phyloP scores from a whole-genome alignment of 495 filamentous ascomycete genomes.

The Sabuloglossum arenarium region DNA sequence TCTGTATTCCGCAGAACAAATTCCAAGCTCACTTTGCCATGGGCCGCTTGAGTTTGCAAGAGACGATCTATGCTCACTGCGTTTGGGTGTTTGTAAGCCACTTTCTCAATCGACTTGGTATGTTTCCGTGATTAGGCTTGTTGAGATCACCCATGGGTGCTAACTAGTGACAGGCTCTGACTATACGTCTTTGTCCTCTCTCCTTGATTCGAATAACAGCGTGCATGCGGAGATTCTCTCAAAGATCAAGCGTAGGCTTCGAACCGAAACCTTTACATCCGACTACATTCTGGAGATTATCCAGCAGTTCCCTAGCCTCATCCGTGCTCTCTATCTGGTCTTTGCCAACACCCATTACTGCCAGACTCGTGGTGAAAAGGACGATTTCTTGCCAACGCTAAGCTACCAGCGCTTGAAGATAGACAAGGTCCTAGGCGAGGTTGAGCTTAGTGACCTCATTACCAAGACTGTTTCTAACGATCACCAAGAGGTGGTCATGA shows the following conservation, averaged over 20 bases:
- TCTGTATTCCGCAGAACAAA: slow-evolving; percentile 94
- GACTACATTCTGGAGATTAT: slow-evolving; percentile 98
- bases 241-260: slow-evolving; percentile 87
- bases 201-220: slow-evolving; percentile 61
- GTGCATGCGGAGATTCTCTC: slow-evolving; percentile 76
- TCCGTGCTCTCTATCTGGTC: slow-evolving; percentile 72
- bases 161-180: slow-evolving; percentile 33
- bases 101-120: slow-evolving; percentile 79
- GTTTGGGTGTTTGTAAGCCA: slow-evolving; percentile 95
- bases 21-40: slow-evolving; percentile 74
- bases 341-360: slow-evolving; percentile 86
- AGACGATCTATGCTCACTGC: slow-evolving; percentile 92
- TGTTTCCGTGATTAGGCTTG: neutral
- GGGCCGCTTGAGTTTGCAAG: slow-evolving; percentile 81
- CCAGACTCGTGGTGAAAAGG: slow-evolving; percentile 54
- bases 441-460: slow-evolving; percentile 60
- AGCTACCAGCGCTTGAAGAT: slow-evolving; percentile 53
- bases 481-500: slow-evolving; percentile 97
- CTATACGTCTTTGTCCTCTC: slow-evolving; percentile 66
- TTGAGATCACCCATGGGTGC: neutral
- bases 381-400: slow-evolving; percentile 64
- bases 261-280: slow-evolving; percentile 90
- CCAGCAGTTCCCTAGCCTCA: slow-evolving; percentile 67
- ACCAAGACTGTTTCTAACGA: slow-evolving; percentile 68
- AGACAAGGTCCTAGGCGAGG: slow-evolving; percentile 56